Percentiles rank a stretch among this genome's conserved stretches.
These are phyloP conservation scores for Sordariomycetes sp. DNA, from an alignment of 2,329 filamentous ascomycete genomes.

Conservation along the genomic window DNA sequence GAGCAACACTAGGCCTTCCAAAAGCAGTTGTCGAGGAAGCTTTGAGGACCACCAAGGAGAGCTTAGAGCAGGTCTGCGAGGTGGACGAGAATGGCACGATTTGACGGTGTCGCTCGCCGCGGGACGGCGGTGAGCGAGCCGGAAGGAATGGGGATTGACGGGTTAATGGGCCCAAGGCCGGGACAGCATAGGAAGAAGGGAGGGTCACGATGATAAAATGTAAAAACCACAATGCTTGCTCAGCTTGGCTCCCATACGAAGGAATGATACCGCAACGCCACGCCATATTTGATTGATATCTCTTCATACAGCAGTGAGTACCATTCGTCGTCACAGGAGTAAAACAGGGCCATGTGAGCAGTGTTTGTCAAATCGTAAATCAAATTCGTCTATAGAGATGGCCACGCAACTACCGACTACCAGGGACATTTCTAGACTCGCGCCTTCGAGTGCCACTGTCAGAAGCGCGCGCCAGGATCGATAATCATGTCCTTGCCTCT, in stretches of 20 bases:
- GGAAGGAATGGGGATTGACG: not conserved
- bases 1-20: slow-evolving; percentile 43
- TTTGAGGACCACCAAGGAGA: slow-evolving; percentile 48
- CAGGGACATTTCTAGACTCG: not conserved
- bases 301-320: too few species aligned
- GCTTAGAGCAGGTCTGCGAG: slow-evolving; percentile 41
- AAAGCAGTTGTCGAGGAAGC: slow-evolving; percentile 52
- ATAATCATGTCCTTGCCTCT: slow-evolving; percentile 2
- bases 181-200: not conserved
- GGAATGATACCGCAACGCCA: too few species aligned
- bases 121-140: slow-evolving; percentile 1
- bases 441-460: not conserved
- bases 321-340: too few species aligned
- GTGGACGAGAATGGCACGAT: slow-evolving; percentile 17
- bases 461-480: not conserved
- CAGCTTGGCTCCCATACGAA: too few species aligned
- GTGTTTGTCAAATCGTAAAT: too few species aligned
- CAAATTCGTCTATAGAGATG: not conserved
- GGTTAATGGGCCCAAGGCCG: not conserved
- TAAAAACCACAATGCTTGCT: too few species aligned
- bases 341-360: too few species aligned
- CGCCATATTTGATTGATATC: too few species aligned
- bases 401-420: not conserved
- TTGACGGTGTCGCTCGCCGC: slow-evolving; percentile 4
- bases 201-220: too few species aligned